Evolutionary conservation across 2,329 filamentous ascomycete species (phyloP).

Genomic region (Cercospora sojina): DNA sequence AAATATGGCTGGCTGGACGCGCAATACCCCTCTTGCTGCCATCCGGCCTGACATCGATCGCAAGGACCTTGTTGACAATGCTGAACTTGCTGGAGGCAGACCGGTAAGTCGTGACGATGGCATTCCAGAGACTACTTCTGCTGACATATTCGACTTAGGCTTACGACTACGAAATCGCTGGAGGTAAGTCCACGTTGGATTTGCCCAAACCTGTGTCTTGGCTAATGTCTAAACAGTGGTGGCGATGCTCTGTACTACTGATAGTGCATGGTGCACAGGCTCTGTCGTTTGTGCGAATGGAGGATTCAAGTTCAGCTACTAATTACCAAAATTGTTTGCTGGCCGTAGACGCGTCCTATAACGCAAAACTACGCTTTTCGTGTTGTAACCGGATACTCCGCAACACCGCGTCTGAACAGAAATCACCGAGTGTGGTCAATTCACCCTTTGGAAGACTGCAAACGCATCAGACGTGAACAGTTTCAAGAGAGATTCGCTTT

Average conservation of each 20-base stretch:
- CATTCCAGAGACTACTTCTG: not conserved
- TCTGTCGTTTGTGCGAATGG: conserved; percentile 79
- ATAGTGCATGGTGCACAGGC: conserved; percentile 74
- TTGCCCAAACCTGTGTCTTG: not conserved
- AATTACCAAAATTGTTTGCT: not conserved
- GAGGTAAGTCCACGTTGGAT: conserved; percentile 48
- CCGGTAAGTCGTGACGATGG: conserved; percentile 46
- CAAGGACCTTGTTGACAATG: conserved; percentile 52
- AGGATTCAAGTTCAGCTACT: conserved; percentile 62
- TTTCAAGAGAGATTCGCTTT: not conserved
- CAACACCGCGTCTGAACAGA: not conserved
- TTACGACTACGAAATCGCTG: conserved; percentile 70
- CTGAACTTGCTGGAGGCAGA: conserved; percentile 53
- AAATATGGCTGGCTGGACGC: conserved; percentile 59
- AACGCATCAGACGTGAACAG: not conserved
- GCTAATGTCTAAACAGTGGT: conserved; percentile 36
- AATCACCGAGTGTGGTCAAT: not conserved
- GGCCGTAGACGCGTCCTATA: not conserved
- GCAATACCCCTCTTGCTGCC: conserved; percentile 63
- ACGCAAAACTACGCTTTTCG: not conserved
- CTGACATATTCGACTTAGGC: conserved; percentile 43
- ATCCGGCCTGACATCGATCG: conserved; percentile 62
- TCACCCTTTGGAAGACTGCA: not conserved
- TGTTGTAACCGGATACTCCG: not conserved
- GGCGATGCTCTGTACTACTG: conserved; percentile 70